Base-by-base conservation (phyloP, 768 basidiomycete species). In the Termitomyces sp. region DNA sequence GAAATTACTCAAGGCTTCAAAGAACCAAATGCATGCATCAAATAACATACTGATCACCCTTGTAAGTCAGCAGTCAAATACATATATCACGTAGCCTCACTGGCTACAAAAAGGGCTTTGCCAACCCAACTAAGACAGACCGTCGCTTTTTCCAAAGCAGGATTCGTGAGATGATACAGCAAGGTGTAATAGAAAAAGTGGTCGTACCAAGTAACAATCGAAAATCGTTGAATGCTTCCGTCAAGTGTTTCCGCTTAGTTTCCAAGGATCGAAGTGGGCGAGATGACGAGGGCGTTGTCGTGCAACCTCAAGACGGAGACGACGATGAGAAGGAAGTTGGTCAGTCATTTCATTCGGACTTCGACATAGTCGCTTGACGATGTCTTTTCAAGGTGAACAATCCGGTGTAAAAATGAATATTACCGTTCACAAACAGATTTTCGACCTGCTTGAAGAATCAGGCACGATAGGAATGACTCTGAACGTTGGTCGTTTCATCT, bases 61-160 rank as follows among this genome's bases (percentile, higher is more conserved):
- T 52, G 93, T 93, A 63, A 53, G 87, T 8, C 38, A 12, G 12
- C 17, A 17, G 12, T 24, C 9, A 42, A 21, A 30, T 26, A 8
- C 32, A 19, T 43, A 21, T 45, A 12, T 17, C 5, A 21, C 26
- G 7, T 41, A 12, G 26, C 3, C 50, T 55, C 11, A 40, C 9
- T n/a, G 6, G 46, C 11, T 12, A 28, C 11, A 41, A 58, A 22
- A 44, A 93, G 90, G 91, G 91, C 2, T 90, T 90, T 65, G 62
- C 74, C 21, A 84, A 85, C 65, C 89, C 88, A 32, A 83, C 80
- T 5, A 89, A 85, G 67, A 81, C 82, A 4, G 86, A 92, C 60
- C 80, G 91, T n/a, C 81, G 91, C 14, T 90, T 92, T 63, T 91
- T 94, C 66, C 83, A 85, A 64, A 81, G 78, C 35, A 78, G 90